Conservation (phyloP, 1,284 basidiomycete genomes). For the Irpex rosettiformis region DNA sequence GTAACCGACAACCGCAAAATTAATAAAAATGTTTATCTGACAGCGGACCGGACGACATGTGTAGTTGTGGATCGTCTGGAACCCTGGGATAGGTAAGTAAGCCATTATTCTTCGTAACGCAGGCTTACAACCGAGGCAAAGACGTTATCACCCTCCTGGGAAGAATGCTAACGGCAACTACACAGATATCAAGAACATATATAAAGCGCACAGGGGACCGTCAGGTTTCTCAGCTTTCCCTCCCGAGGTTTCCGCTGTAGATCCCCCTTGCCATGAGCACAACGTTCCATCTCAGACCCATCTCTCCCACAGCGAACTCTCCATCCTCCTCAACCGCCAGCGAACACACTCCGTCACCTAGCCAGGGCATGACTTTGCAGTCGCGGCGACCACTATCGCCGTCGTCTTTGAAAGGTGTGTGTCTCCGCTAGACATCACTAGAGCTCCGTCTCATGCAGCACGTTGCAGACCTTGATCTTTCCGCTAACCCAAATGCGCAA, state of each 20-base stretch:
- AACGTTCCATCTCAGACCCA: conserved; percentile 25
- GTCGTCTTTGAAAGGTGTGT: conserved; percentile 47
- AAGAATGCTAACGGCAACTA: conserved; percentile 11
- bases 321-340: conserved; percentile 25
- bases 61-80: background rate
- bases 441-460: conserved; percentile 7
- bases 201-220: conserved; percentile 18
- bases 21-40: conserved; percentile 20
- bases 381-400: conserved; percentile 26
- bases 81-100: background rate
- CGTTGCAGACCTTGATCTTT: conserved; percentile 54
- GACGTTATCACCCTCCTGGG: conserved; percentile 14
- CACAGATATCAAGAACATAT: conserved; percentile 14
- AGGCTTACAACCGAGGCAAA: conserved; percentile 7
- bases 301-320: conserved; percentile 17
- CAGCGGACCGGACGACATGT: conserved; percentile 24
- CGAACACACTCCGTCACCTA: conserved; percentile 24
- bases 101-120: conserved; percentile 6
- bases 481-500: conserved; percentile 41
- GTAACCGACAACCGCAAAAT: background rate
- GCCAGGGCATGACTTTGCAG: conserved; percentile 12
- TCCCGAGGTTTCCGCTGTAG: conserved; percentile 12
- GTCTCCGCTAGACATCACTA: conserved; percentile 9
- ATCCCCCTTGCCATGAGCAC: conserved; percentile 14
- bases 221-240: conserved; percentile 14